A percentile compares a stretch with the other conserved stretches of the same genome.
Conservation (phyloP, 345 rosid species). For the Salix koriyanagi region DNA sequence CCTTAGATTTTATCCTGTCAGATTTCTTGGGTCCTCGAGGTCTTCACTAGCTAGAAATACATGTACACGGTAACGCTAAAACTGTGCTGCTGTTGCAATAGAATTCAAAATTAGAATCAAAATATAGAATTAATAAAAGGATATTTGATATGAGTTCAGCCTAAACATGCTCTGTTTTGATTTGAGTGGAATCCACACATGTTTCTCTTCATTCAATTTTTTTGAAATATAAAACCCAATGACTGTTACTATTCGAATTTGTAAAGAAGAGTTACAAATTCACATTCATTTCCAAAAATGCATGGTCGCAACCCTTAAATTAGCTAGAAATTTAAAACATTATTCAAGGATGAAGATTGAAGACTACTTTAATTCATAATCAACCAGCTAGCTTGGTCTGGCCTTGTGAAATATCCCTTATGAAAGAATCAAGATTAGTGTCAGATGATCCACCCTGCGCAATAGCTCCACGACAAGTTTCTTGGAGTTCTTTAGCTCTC, state of each 20-base stretch:
- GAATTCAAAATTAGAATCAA: too few relatives aligned
- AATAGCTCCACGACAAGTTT: slow-evolving; percentile 12
- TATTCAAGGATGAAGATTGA: neutral
- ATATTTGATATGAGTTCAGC: too few relatives aligned
- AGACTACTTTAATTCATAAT: neutral
- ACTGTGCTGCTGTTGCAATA: too few relatives aligned
- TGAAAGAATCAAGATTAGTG: slow-evolving; percentile 16
- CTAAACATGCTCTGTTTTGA: too few relatives aligned
- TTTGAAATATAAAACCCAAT: neutral
- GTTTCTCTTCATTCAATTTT: too few relatives aligned
- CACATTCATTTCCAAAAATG: neutral
- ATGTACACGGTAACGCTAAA: too few relatives aligned
- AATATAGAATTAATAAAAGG: too few relatives aligned
- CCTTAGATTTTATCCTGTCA: too few relatives aligned
- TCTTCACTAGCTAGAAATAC: too few relatives aligned
- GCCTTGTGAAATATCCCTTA: slow-evolving; percentile 4
- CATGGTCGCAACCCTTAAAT: neutral
- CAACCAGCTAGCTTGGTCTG: neutral
- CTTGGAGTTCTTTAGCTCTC: slow-evolving; percentile 10
- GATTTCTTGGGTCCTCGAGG: too few relatives aligned
- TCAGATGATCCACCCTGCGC: slow-evolving; percentile 22
- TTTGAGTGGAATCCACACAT: too few relatives aligned
- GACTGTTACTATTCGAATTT: neutral
- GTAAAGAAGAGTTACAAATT: neutral
- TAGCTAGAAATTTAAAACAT: neutral